These are phyloP conservation scores for Starmerella stellata DNA, from an alignment of 805 yeast species.

Conservation along the genomic window DNA sequence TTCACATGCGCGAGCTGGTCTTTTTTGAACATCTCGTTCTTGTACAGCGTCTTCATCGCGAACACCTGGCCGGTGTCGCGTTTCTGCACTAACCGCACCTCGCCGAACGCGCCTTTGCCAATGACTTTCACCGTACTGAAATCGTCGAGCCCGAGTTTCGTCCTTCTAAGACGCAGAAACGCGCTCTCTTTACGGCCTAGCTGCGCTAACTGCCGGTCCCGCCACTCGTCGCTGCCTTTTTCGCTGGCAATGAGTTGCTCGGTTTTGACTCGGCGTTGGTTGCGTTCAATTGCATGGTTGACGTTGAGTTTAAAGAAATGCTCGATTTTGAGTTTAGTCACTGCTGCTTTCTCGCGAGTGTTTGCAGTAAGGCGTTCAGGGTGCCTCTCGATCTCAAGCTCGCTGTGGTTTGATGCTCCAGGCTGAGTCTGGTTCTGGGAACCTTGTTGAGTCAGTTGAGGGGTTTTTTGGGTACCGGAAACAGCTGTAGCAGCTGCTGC, in stretches of 20 bases:
- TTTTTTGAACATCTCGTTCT: conserved; percentile 83
- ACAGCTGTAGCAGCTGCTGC: not conserved
- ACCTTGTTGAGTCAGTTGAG: not conserved
- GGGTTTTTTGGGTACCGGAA: not conserved
- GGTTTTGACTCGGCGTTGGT: conserved; percentile 73
- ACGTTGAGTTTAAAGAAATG: conserved; percentile 74
- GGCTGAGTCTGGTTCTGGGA: not conserved
- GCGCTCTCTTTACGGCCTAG: conserved; percentile 81
- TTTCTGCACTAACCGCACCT: conserved; percentile 85
- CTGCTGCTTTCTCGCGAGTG: conserved; percentile 69
- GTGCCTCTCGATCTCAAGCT: conserved; percentile 44
- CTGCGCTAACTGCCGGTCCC: conserved; percentile 59
- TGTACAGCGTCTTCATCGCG: conserved; percentile 84
- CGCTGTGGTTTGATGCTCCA: not conserved
- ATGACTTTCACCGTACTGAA: conserved; percentile 69
- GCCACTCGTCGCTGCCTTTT: conserved; percentile 68
- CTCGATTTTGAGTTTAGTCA: conserved; percentile 63
- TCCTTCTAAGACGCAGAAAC: conserved; percentile 66
- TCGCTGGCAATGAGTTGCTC: conserved; percentile 56
- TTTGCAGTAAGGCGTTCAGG: conserved; percentile 59
- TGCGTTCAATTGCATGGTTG: conserved; percentile 83
- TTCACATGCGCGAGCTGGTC: conserved; percentile 91
- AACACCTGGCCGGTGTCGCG: conserved; percentile 77
- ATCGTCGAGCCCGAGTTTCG: conserved; percentile 65
- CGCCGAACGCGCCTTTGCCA: conserved; percentile 98